Evolutionary conservation across 2,329 filamentous ascomycete species (phyloP).

Genomic region (Hymenoscyphus albidus): DNA sequence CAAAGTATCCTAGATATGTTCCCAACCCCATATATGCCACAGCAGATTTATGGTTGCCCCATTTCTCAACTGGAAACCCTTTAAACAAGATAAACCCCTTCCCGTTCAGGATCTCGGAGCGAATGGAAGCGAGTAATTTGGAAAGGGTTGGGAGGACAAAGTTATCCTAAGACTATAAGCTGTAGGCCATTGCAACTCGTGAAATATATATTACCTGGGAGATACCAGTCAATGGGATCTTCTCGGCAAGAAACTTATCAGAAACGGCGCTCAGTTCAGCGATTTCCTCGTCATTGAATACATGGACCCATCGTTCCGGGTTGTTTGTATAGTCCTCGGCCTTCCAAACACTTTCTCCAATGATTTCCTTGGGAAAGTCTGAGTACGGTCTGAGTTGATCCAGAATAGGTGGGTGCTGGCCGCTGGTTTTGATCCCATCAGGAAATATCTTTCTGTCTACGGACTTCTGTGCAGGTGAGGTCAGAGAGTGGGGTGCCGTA

Average conservation of each 20-base stretch:
- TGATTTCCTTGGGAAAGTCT: constrained; percentile 67
- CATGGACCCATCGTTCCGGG: constrained; percentile 61
- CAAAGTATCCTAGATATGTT: constrained; percentile 81
- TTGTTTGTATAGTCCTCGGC: constrained; percentile 36
- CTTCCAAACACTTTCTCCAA: constrained; percentile 69
- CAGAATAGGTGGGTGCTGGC: constrained; percentile 68
- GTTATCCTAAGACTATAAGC: constrained; percentile 38
- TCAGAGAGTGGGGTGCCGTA: constrained; percentile 20
- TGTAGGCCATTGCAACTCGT: not conserved
- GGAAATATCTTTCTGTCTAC: constrained; percentile 34
- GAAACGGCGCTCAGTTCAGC: constrained; percentile 62
- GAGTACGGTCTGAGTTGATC: constrained; percentile 62
- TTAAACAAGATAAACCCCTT: constrained; percentile 92
- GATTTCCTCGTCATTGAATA: constrained; percentile 63
- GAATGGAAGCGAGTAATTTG: constrained; percentile 50
- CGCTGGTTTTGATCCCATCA: constrained; percentile 47
- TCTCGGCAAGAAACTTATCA: constrained; percentile 63
- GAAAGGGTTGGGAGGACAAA: constrained; percentile 59
- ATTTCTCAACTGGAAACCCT: constrained; percentile 70
- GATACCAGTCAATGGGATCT: constrained; percentile 68
- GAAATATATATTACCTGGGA: constrained; percentile 43
- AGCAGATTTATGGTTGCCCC: constrained; percentile 76
- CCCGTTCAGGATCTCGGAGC: constrained; percentile 69
- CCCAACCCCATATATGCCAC: constrained; percentile 89
- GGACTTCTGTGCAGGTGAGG: constrained; percentile 16